These are phyloP conservation scores for Mortierella sp. DNA, from an alignment of 371 early-diverging fungal species.

Conservation along the genomic window DNA sequence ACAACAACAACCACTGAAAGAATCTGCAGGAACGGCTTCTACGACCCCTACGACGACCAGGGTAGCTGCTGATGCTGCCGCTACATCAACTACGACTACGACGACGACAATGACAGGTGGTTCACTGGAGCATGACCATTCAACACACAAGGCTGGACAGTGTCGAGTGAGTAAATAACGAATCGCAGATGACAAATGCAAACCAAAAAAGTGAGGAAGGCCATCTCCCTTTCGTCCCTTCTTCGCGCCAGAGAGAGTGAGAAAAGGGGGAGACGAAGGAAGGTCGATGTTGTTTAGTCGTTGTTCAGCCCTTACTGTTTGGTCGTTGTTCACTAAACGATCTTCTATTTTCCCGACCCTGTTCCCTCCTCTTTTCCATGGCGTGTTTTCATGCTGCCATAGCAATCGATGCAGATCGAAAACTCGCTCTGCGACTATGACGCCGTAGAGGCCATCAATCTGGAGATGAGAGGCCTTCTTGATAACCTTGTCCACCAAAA, in stretches of 20 bases:
- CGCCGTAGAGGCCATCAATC: constrained; percentile 80
- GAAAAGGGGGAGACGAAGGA: background rate
- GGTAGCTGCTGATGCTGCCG: no score
- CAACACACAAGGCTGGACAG: constrained; percentile 14
- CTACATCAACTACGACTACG: background rate
- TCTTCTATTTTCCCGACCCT: background rate
- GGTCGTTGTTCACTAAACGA: background rate
- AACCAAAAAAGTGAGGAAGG: background rate
- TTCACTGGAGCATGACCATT: constrained; percentile 13
- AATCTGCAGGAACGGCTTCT: background rate
- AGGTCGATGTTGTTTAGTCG: background rate
- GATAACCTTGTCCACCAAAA: constrained; percentile 79
- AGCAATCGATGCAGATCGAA: constrained; percentile 78
- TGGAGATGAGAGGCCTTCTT: constrained; percentile 68
- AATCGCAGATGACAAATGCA: constrained; percentile 3
- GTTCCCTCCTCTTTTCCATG: background rate
- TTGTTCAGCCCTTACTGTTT: background rate
- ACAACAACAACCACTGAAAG: background rate
- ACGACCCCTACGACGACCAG: background rate
- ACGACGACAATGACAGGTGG: background rate
- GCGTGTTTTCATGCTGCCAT: background rate
- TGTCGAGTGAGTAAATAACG: constrained; percentile 15
- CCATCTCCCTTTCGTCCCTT: background rate
- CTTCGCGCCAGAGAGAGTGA: background rate
- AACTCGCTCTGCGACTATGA: constrained; percentile 88